Evolutionary conservation across 2,329 filamentous ascomycete genomes (phyloP), one percentile per base, ranked within the genome.

Genomic region (Bipolaris bicolor): DNA sequence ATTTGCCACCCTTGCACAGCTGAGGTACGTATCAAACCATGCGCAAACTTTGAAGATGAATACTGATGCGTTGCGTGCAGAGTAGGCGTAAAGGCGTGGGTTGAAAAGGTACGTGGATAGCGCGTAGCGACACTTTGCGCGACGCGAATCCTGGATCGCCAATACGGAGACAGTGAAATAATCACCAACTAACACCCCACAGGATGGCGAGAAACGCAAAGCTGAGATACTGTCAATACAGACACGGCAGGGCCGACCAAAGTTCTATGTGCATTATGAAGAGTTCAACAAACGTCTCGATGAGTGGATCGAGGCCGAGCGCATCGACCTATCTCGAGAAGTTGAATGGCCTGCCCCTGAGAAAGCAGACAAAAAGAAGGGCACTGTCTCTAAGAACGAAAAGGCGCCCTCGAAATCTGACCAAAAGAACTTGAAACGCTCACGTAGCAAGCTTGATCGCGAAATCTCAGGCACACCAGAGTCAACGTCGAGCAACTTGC

Each of bases 321-420:
- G 95, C 34, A 91, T 99, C 65, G 92, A 98, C 75, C 88, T 99
- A 56, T 82, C 85, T 1, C 88, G 92, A 65, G 93, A 97, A 69
- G 95, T 99, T 52, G 95, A 99, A 79, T 99, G 95, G 93, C 95
- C 95, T 18, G 89, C 88, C 59, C 91, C 92, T 9, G 93, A 96
- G 62, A 96, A 96, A 76, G 83, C 88, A 1, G 96, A 97, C 70
- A 95, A 94, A 79, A 87, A 86, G 67, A 96, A 96, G 79, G 88
- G 91, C 64, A 54, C 61, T 57, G 83, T 84, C 47, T 69, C 70
- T 58, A 75, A 73, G 51, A 73, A 72, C 55, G 69, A 74, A 20
- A 78, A 76, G 56, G 75, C 65, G 54, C 69, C 73, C 66, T 60
- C 81, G 72, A 65, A 77, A 75, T 78, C 80, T 60, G 79, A 81